A percentile compares a stretch with the other conserved stretches of the same genome.
phyloP scores from a whole-genome alignment of 805 yeast genomes.

The Saccharomyces jurei region DNA sequence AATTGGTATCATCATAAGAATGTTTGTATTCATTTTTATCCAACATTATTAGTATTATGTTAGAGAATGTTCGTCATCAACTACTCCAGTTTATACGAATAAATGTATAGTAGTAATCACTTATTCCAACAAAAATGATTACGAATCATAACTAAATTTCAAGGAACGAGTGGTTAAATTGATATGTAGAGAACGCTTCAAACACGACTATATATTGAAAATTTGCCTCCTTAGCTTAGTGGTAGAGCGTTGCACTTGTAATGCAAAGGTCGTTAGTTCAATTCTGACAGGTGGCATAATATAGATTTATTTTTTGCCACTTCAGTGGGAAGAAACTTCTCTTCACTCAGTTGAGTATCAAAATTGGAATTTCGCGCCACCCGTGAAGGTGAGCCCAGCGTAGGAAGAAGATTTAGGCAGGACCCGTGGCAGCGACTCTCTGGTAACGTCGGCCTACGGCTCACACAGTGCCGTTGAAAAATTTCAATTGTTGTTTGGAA shows the following conservation, averaged over 20 bases:
- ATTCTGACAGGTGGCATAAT: slow-evolving; percentile 73
- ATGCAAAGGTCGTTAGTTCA: slow-evolving; percentile 96
- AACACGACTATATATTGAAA: too few relatives aligned
- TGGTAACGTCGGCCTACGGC: background rate
- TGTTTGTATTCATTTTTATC: too few relatives aligned
- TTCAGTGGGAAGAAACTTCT: background rate
- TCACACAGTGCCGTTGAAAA: background rate
- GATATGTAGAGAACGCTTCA: too few relatives aligned
- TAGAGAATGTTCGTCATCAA: too few relatives aligned
- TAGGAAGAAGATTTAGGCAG: background rate
- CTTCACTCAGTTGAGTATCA: background rate
- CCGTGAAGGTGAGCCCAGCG: background rate
- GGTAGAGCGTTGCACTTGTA: slow-evolving; percentile 99
- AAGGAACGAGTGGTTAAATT: too few relatives aligned
- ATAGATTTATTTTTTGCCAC: background rate
- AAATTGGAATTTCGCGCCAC: background rate
- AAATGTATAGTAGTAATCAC: background rate
- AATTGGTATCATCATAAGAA: too few relatives aligned
- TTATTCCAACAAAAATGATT: background rate
- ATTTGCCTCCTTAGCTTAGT: slow-evolving; percentile 91
- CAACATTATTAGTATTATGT: too few relatives aligned
- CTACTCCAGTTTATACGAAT: too few relatives aligned
- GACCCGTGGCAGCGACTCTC: background rate
- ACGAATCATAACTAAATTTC: too few relatives aligned
- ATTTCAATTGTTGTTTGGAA: background rate